Base-by-base conservation (phyloP, 805 yeast genomes). In the Lipomyces starkeyi region DNA sequence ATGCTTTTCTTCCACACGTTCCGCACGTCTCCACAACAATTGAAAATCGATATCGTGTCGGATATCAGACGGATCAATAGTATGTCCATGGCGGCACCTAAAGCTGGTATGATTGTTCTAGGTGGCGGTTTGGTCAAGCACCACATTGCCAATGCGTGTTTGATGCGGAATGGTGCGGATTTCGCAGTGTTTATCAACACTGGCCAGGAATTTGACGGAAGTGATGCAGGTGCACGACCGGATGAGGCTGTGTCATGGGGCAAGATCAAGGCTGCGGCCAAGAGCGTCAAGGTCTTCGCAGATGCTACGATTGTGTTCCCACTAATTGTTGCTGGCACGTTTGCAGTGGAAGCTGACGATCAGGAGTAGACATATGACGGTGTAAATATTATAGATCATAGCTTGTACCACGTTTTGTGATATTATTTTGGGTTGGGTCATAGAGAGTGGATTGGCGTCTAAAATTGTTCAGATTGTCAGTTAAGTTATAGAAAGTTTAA, bases 221-320 rank as follows among this genome's bases (percentile, higher is more conserved):
- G 97, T 29, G 99, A 95, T 79, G 98, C 99, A 11, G 99, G 99
- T 72, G 99, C 99, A 5, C 87, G 99, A 78, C 98, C 98, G 0
- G 99, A 95, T 78, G 99, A 95, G 81, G 99, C 99, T 34, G 90
- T 95, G 63, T 90, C 97, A 53, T 95, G 99, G 99, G 99, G 99
- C 72, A 95, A 95, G 80, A 95, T 95, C 80, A 93, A 92, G 81
- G 90, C 97, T 5, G 97, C 92, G 55, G 99, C 99, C 37, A 87
- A 86, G 75, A 86, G 89, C 68, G 97, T 93, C 65, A 95, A 95
- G 81, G 93, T 95, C 58, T 95, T 91, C 75, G 96, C 97, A 17
- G 99, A 95, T 78, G 99, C 91, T 20, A 90, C 97, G 13, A 83
- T 92, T 37, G 98, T 95, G 20, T 91, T 94, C 83, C 99, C 99